A percentile compares a stretch with the other conserved stretches of the same genome.
Conservation (phyloP, 345 rosid genomes). For the Euphorbia pulcherrima region DNA sequence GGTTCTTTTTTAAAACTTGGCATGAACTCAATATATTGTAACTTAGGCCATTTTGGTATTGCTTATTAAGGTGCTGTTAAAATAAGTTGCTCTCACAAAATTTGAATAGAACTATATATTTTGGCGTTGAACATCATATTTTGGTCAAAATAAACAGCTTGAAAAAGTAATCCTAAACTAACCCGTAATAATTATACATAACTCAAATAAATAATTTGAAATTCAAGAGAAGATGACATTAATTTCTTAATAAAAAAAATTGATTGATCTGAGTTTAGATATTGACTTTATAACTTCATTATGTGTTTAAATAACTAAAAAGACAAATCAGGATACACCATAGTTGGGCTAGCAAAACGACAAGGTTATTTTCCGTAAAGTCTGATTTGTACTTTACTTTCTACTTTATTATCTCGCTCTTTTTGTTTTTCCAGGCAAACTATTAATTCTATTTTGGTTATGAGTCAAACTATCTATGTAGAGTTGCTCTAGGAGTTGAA, state of each 20-base stretch:
- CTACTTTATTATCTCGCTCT: neutral
- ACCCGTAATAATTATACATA: too few species aligned
- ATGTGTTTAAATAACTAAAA: neutral
- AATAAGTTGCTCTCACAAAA: too few species aligned
- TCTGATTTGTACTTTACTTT: neutral
- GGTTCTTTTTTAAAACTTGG: neutral
- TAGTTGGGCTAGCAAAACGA: conserved; percentile 10
- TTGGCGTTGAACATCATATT: too few species aligned
- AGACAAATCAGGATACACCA: neutral
- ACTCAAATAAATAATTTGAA: too few species aligned
- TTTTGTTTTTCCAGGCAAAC: neutral
- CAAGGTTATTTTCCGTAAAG: conserved; percentile 15
- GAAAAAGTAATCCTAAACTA: too few species aligned
- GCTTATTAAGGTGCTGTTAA: too few species aligned
- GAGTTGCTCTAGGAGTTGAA: conserved; percentile 1
- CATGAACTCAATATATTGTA: too few species aligned
- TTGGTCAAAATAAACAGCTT: too few species aligned
- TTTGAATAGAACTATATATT: too few species aligned
- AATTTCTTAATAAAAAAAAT: neutral
- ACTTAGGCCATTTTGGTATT: too few species aligned
- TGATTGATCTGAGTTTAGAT: neutral
- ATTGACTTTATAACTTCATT: neutral
- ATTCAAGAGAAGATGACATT: too few species aligned
- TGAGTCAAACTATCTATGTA: conserved; percentile 14
- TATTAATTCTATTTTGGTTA: neutral